Base-by-base conservation (phyloP, 2,329 filamentous ascomycete species). In the Ceratocystis cubensis region DNA sequence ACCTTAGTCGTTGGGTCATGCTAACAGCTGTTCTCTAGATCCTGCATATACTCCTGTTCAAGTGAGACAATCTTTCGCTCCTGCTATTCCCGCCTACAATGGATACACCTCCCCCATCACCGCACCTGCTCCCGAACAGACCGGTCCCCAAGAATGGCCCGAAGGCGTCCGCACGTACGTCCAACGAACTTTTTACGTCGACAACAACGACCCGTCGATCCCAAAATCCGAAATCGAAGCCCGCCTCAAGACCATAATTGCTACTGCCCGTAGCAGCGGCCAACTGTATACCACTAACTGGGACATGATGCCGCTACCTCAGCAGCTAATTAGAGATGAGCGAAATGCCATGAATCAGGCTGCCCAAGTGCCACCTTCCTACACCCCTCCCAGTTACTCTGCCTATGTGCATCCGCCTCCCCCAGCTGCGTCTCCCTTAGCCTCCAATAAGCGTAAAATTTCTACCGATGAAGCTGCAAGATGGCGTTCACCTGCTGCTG, bases 201-300 rank as follows among this genome's bases (percentile, higher is more conserved):
- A 85, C 67, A 89, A 91, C 73, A 79, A 86, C 70, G 81, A 88
- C 69, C 72, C 81, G 4, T 81, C 82, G 48, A 83, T 92, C 59
- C 75, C 78, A 63, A 82, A 83, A 65, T 72, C 81, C 65, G 91
- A 96, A 67, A 88, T 96, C 81, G 88, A 96, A 75, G 79, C 80
- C 68, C 95, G 91, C 73, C 79, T 99, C 70, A 96, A 93, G 76
- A 79, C 87, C 69, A 88, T 91, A 71, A 96, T 99, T 74, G 89
- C 88, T 69, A 81, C 86, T 65, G 90, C 90, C 69, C 91, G 90
- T 70, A 88, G 93, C 71, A 83, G 78, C 71, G 83, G 87, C 70
- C 82, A 82, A 66, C 82, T 96, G 73, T 81, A 88, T 73, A 81
- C 81, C 30, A 85, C 89, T 74, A 84, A 96, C 78, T 99, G 94